Evolutionary conservation across 352 stramenopile species (phyloP), one percentile per base, ranked within the genome.

Genomic region (Phytophthora crassamura): DNA sequence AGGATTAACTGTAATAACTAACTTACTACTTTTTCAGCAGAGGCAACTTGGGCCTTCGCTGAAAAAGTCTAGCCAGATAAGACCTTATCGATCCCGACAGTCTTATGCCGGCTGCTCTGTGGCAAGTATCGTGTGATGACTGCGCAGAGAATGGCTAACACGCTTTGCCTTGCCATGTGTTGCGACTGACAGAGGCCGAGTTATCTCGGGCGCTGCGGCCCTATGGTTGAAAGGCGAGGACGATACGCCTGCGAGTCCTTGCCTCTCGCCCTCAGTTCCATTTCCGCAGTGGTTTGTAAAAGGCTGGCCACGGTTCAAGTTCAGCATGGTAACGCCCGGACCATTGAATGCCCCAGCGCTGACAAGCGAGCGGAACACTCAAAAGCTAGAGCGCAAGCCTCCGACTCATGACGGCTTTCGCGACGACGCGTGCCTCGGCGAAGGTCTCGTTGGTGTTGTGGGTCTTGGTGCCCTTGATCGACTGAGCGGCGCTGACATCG

Each of bases 401-500:
- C 59, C 59, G 12, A 22, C 54, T 30, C 49, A 61, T 12, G 59
- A 49, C 28, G 9, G 22, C 9, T 53, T 40, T 28, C 46, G 28
- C 30, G 45, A 57, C 18, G 43, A 48, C 5, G 25, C 66, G 33
- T 88, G 73, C 58, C 84, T 84, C 35, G 79, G 79, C 38, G 80
- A 90, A 58, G 76, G 78, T 7, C 58, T 84, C 10, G 62, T 82
- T 15, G 69, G 77, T 34, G 41, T 56, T 5, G 61, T 63, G 33
- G 71, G 71, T 5, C 48, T 82, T 7, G 50, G 79, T 18, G 77
- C 66, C 10, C 59, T 86, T 5, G 68, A 89, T 16, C 75, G 69
- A 12, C 55, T 77, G 42, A 78, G 72, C 22, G 71, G 85, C 34
- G 30, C 78, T 30, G 47, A 81, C 30, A 36, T 48, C 67, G 11